Base-by-base conservation (phyloP, 2,329 filamentous ascomycete species). In the Epichloe elymi region DNA sequence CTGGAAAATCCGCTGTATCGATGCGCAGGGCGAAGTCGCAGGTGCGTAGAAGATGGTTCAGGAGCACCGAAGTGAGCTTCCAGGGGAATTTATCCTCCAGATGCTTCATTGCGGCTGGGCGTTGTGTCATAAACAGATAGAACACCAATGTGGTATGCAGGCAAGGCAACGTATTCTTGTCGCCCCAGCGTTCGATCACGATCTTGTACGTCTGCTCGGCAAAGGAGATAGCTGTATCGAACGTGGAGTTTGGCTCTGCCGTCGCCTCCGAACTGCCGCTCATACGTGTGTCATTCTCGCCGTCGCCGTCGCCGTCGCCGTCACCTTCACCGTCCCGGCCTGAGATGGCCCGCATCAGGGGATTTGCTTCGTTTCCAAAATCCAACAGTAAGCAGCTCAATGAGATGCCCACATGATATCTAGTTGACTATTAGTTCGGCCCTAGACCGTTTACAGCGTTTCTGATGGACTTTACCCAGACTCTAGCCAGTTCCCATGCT, bases 71-170 rank as follows among this genome's bases (percentile, higher is more conserved):
- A 50, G 62, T 63, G 2, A 64, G 60, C 35, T 70, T 66, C 80
- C 81, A 85, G 79, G 78, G 78, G 30, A 77, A 67, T 0, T 64
- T 59, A 2, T 56, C 53, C 41, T 75, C 48, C 26, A 54, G 10
- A 23, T 52, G 41, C 15, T 46, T 38, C 46, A 48, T 50, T 7
- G 50, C 51, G 3, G n/a, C 40, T 3, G 47, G 49, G 19, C 45
- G 50, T 12, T 48, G 23, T 1, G 68, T 65, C 45, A 81, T 61
- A 26, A 73, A 68, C 2, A 65, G 59, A 7, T 86, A 60, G 57
- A 85, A 86, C 0, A 78, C 74, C 26, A 88, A 66, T 4, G 75
- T 73, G 0, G 79, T 73, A 56, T 87, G 82, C 0, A 85, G 59
- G 58, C 79, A 85, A 0, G 82, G 74, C 1, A 85, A 67, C 3